A percentile compares a stretch with the other conserved stretches of the same genome.
Conservation (phyloP, 2,329 filamentous ascomycete species). For the Colletotrichum gloeosporioides region DNA sequence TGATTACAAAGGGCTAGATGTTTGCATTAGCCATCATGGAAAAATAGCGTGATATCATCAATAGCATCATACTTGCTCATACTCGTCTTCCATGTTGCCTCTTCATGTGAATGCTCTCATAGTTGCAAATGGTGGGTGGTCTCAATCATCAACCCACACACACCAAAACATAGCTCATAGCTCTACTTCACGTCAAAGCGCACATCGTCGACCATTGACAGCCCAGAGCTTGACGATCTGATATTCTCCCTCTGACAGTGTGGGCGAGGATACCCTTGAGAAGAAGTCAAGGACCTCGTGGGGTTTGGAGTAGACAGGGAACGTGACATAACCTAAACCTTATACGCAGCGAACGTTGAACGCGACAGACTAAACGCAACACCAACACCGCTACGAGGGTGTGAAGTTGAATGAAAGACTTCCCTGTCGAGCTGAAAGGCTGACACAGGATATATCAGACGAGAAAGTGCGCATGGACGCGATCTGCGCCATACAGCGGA, state of each 20-base stretch:
- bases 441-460: background rate
- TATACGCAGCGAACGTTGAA: background rate
- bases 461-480: background rate
- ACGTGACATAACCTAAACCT: conserved; percentile 6
- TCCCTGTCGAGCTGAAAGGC: conserved; percentile 10
- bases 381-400: background rate
- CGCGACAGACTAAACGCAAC: no score
- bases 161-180: no score
- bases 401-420: background rate
- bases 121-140: no score
- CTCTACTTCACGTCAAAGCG: no score
- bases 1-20: background rate
- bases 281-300: background rate
- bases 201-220: no score
- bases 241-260: background rate
- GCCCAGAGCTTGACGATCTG: background rate
- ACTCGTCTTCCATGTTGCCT: no score
- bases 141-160: no score
- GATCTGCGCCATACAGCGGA: background rate
- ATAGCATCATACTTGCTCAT: background rate
- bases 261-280: background rate
- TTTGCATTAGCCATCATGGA: background rate
- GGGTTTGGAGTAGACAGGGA: background rate
- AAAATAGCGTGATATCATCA: background rate
- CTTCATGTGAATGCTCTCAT: no score